Evolutionary conservation across 495 filamentous ascomycete genomes (phyloP), one percentile per base, ranked within the genome.

Genomic region (Aspergillus ostianus): DNA sequence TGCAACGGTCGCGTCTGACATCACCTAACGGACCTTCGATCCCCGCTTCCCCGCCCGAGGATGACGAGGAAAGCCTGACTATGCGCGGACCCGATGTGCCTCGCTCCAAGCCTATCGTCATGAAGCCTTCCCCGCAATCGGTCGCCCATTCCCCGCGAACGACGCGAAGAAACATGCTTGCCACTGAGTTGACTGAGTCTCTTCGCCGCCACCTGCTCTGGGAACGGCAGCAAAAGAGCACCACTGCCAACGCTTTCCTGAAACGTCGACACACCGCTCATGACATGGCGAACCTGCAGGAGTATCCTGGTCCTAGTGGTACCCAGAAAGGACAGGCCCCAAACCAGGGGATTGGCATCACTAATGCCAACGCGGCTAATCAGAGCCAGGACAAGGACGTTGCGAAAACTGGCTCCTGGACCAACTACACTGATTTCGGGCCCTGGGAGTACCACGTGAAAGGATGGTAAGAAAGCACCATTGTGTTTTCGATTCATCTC

Each of bases 81-180:
- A 90, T 92, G 88, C 79, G 84, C 49, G 86, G 86, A 50, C 81
- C 84, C 57, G 87, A 90, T 56, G 80, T 91, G 63, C 85, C 90
- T 59, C 82, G 88, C 29, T 88, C 93, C 6, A 92, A 93, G 72
- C 93, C 93, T 19, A 97, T 98, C 67, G 85, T 89, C 68, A 84
- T 89, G 79, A 88, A 87, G 32, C 61, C 73, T 44, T 49, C 67
- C 0, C 62, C 73, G 8, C 88, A 85, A 15, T 87, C 89, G 46
- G 88, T 85, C 55, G 84, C 87, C 19, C 86, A 88, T 59, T 97
- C 94, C 7, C 94, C 94, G 0, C 84, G 91, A 58, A 97, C 95
- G 0, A 99, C 95, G 0, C 86, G 95, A 49, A 84, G 93, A 48
- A 96, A 99, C 74, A 99, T 99, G 94, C 84, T 99, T 56, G 87